These are phyloP conservation scores for Phytophthora sansomeana DNA, from an alignment of 352 stramenopile species.

Conservation along the genomic window DNA sequence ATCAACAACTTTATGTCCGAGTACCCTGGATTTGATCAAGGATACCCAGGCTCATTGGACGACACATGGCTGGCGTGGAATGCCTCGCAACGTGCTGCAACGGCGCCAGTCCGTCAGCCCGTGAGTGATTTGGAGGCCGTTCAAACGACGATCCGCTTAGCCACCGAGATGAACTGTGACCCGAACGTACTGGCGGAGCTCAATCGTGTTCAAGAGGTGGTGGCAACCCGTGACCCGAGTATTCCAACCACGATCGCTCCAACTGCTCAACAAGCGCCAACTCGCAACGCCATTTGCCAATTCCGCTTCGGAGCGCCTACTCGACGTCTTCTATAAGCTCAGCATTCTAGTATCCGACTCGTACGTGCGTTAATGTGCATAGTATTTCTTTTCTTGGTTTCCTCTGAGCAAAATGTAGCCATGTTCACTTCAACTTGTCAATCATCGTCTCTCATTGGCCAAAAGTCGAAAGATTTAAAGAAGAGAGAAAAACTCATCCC, in stretches of 20 bases:
- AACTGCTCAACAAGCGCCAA: neutral
- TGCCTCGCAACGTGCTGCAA: slow-evolving; percentile 39
- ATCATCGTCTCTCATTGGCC: slow-evolving; percentile 20
- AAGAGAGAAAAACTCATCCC: slow-evolving; percentile 16
- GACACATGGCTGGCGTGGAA: slow-evolving; percentile 63
- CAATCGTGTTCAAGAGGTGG: slow-evolving; percentile 57
- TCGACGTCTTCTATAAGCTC: slow-evolving; percentile 37
- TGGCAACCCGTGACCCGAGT: slow-evolving; percentile 39
- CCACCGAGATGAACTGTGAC: slow-evolving; percentile 74
- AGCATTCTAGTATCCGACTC: neutral
- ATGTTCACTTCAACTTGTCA: slow-evolving; percentile 31
- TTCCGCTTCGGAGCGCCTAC: slow-evolving; percentile 60
- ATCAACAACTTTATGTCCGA: slow-evolving; percentile 22
- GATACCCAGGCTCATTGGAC: slow-evolving; percentile 39
- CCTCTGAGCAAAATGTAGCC: slow-evolving; percentile 20
- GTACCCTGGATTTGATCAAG: slow-evolving; percentile 36
- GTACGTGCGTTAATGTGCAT: neutral
- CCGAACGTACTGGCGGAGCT: slow-evolving; percentile 59
- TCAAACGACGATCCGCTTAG: slow-evolving; percentile 68
- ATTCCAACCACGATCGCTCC: slow-evolving; percentile 13
- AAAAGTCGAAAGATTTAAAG: slow-evolving; percentile 29
- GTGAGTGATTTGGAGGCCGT: slow-evolving; percentile 64
- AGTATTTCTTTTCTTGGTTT: neutral
- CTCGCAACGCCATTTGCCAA: slow-evolving; percentile 58
- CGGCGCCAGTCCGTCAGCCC: slow-evolving; percentile 25